A percentile compares a stretch with the other conserved stretches of the same genome.
phyloP scores from a whole-genome alignment of 371 early-diverging fungal genomes.

The Syncephalis plumigaleata region DNA sequence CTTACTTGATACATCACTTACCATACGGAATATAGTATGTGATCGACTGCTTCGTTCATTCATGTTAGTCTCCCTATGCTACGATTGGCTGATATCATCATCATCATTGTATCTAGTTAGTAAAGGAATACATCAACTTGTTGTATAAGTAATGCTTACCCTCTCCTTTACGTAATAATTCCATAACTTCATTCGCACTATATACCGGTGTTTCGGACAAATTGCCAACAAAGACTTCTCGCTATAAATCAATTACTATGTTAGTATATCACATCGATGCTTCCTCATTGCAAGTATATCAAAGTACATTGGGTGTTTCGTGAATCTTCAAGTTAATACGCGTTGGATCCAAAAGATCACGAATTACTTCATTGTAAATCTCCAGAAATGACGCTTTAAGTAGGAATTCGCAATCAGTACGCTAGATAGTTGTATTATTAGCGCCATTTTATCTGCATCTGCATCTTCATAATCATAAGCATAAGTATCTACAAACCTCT shows the following conservation, averaged over 20 bases:
- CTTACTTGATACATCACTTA: slow-evolving; percentile 9
- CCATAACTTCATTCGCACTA: slow-evolving; percentile 59
- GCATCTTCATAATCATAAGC: no score
- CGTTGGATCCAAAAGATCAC: slow-evolving; percentile 60
- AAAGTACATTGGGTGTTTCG: slow-evolving; percentile 41
- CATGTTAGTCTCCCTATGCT: slow-evolving; percentile 73
- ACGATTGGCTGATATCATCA: slow-evolving; percentile 39
- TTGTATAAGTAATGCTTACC: no score
- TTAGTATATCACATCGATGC: no score
- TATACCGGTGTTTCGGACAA: slow-evolving; percentile 79
- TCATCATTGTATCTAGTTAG: no score
- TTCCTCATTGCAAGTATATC: not conserved
- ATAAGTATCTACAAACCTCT: slow-evolving; percentile 16
- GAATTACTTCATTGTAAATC: slow-evolving; percentile 88
- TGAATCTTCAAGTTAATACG: slow-evolving; percentile 66
- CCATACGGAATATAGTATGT: slow-evolving; percentile 84
- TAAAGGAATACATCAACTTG: no score
- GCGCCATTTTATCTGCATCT: slow-evolving; percentile 10
- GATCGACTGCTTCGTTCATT: slow-evolving; percentile 73
- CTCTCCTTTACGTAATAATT: slow-evolving; percentile 64
- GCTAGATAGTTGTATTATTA: slow-evolving; percentile 7
- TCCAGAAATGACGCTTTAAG: slow-evolving; percentile 88
- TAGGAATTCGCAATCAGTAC: slow-evolving; percentile 47
- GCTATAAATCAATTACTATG: slow-evolving; percentile 16
- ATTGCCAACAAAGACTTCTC: slow-evolving; percentile 74